Base-by-base conservation (phyloP, 2,329 filamentous ascomycete genomes). In the Apiospora saccharicola region DNA sequence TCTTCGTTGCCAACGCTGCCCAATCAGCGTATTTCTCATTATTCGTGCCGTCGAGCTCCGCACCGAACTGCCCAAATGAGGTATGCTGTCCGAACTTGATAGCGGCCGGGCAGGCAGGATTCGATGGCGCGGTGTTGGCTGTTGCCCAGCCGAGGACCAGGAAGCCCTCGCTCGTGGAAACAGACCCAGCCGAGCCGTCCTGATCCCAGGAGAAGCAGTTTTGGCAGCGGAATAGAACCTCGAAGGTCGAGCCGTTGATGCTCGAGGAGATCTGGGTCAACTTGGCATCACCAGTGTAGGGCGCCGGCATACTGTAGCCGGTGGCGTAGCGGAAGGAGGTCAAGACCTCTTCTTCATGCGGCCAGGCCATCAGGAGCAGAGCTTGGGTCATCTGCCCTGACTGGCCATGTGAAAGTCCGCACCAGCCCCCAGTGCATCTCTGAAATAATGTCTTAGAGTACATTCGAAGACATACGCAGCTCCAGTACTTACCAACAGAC, bases 191-290 rank as follows among this genome's bases (percentile, higher is more conserved):
- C 57, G 82, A 81, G 22, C 86, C 86, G n/a, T 86, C 82, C 41
- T 89, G 83, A 75, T 87, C 81, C 86, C 88, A 90, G 1, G 84
- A 78, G 70, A 89, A 85, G 78, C 89, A 91, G 74, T 85, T 85
- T 75, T 90, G 79, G 81, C 91, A 93, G 68, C 89, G 86, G 82
- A 92, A 93, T 37, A 92, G 86, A 69, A 92, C 78, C 72, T 89
- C 88, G 79, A 89, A 93, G 73, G 87, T 83, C 30, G 87, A 89
- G 19, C 84, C 85, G 73, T 87, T 91, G 72, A 92, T 83, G 37
- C 83, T 86, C 13, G 87, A 87, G 19, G 87, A 88, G 73, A 93
- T 88, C 76, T 90, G 87, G 0, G 88, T 91, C 26, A 93, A 78
- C 46, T 86, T 91, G 14, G 91, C 90, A 74, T 89, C 85, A 71